phyloP scores from a whole-genome alignment of 1,284 basidiomycete species.

The Irpex sp. region DNA sequence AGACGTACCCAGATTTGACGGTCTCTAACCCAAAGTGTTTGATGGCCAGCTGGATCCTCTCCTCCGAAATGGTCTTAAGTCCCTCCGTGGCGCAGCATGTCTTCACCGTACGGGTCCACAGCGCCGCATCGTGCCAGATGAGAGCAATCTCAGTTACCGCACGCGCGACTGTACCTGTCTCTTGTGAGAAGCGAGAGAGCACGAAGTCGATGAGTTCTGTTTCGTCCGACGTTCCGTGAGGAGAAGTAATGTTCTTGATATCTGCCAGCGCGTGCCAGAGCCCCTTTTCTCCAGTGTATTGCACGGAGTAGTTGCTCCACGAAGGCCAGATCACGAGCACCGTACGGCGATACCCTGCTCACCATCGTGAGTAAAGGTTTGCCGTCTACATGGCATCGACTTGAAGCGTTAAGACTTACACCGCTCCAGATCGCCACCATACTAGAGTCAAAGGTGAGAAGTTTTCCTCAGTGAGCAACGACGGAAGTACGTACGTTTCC shows the following conservation, averaged over 20 bases:
- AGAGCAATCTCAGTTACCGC: not conserved
- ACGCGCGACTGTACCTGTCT: not conserved
- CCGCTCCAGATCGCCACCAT: not conserved
- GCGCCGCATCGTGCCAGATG: not conserved
- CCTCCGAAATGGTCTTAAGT: not conserved
- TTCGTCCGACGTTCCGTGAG: conserved; percentile 5
- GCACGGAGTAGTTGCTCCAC: conserved; percentile 24
- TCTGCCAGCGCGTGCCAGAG: conserved; percentile 11
- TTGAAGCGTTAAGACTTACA: not conserved
- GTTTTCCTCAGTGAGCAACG: not conserved
- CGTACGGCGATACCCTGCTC: conserved; percentile 38
- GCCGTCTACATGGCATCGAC: not conserved
- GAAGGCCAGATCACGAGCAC: conserved; percentile 37
- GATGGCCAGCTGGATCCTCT: not conserved
- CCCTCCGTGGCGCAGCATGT: not conserved
- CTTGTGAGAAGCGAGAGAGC: not conserved
- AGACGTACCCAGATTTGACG: conserved; percentile 1
- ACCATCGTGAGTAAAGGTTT: not conserved
- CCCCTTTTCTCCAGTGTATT: conserved; percentile 9
- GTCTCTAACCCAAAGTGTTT: conserved; percentile 1
- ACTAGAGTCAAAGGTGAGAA: not conserved
- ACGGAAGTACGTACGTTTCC: not conserved
- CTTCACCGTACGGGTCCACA: conserved; percentile 7
- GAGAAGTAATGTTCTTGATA: not conserved
- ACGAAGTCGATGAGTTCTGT: conserved; percentile 10